Evolutionary conservation across 2,329 filamentous ascomycete genomes (phyloP), one percentile per base, ranked within the genome.

Genomic region (Monilinia fructicola): DNA sequence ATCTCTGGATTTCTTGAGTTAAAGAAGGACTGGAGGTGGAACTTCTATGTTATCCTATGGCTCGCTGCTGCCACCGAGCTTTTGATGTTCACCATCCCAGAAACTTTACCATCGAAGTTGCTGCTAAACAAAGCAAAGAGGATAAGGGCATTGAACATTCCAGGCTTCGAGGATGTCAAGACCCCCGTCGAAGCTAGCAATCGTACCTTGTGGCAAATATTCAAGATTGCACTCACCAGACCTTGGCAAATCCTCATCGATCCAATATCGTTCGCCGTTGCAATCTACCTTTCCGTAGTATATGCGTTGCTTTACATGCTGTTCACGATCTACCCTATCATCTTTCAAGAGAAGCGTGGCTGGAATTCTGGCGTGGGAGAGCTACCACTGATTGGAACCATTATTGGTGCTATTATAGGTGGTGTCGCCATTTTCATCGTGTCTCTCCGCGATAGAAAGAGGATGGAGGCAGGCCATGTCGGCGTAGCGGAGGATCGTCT

Each of bases 161-260:
- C 80, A 0, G 84, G 83, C 0, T 85, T 82, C 67, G 83, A 86
- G 69, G 71, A 82, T 38, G 79, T 85, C 14, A 79, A 81, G 59
- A 81, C 84, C 0, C 79, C 90, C 70, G 87, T 89, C 42, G 78
- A 84, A 62, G 81, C 91, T 7, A 92, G 96, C 76, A 76, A 55
- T 81, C 83, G 71, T 80, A 10, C 78, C 79, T 5, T 75, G 6
- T 62, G 46, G 76, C 79, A 18, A 73, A 79, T 71, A 90, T 86
- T 81, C 96, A 97, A 80, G 91, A 89, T 7, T 80, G 96, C 6
- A 94, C 88, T 92, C 0, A 85, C 91, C 0, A 96, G 97, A 77
- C 89, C 89, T n/a, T 97, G 93, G 93, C 91, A 88, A 0, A 85
- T 96, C 0, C 83, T 97, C 0, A 95, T 96, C 75, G 92, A 96